Evolutionary conservation across 768 basidiomycete species (phyloP), one percentile per base, ranked within the genome.

Genomic region (Rhizopogon rudus): DNA sequence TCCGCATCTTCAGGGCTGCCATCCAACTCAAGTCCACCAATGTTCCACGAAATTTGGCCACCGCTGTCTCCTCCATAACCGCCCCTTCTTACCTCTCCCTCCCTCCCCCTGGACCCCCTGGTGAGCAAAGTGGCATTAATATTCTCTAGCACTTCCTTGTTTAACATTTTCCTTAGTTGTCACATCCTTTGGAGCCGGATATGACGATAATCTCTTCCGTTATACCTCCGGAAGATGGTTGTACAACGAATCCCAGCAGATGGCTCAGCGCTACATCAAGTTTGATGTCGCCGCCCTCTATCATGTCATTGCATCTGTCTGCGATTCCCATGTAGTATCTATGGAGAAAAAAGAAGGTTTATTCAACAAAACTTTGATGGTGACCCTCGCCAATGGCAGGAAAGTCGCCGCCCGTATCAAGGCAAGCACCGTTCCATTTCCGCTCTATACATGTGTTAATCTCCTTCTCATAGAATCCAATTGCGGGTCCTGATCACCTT

Each of bases 401-500:
- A 57, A 57, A 40, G 51, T 59, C 2, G 51, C 57, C 31, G 56
- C 51, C 28, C 49, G 57, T 17, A 59, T 59, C 22, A 59, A 59
- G 29, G 58, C 48, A 58, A n/a, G 10, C 5, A 37, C 13, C 29
- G 58, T n/a, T 7, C 1, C 39, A 17, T 48, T 13, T 37, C 5
- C 37, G 20, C 8, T 3, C 10, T 22, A n/a, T 43, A 43, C 48
- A 25, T 25, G 25, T 25, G 6, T 46, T 54, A 17, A 53, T 35
- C 7, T 49, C 8, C 31, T 39, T 40, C 25, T 8, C n/a, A 13
- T n/a, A 60, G 59, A 57, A 51, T 54, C 63, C 65, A 9, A 53
- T 71, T 31, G 64, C 66, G 25, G 69, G 72, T n/a, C 65, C 65
- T 4, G 51, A 57, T 5, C 65, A 63, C 54, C 57, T 67, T 40